Base-by-base conservation (phyloP, 306 rosid species). In the Vachellia pachyceras region DNA sequence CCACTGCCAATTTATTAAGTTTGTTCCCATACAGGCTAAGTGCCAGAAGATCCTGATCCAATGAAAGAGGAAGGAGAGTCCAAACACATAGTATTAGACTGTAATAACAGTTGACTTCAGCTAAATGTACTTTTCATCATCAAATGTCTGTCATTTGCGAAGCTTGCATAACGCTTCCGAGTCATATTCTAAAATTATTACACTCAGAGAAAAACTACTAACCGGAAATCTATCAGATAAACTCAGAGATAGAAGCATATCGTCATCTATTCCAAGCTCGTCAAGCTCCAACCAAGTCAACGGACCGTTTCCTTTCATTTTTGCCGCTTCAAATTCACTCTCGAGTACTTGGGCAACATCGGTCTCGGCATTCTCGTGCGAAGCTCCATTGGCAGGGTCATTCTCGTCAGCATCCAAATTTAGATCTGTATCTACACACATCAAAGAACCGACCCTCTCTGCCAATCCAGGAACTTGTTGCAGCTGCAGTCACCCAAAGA, bases 281-380 rank as follows among this genome's bases (percentile, higher is more conserved):
- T 95, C 99, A 69, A 95, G 97, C 91, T 95, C 99, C 93, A 95
- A 81, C 99, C 97, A 92, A 76, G 69, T 89, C 78, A 93, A 84
- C 40, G 74, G 20, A 36, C 71, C 91, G 54, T 83, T 74, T 40
- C 91, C 89, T 72, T 83, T 83, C 80, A 75, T 91, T 76, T 79
- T 86, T 0, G 90, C 91, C 29, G 46, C 85, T 13, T 60, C 50
- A 78, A 89, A 85, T 71, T 89, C 97, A 81, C 69, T 87, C 80
- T 93, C 94, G 47, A 95, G 15, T 3, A 83, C 47, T 44, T 87
- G 90, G 44, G 50, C 76, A 71, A 88, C 93, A 78, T 81, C 61
- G 11, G 25, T 72, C 69, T 84, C 81, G 25, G 61, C 79, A 69
- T 80, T 72, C n/a, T 50, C 86, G 29, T 77, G 77, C 6, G 57